Evolutionary conservation across 305 asterid species (phyloP), one percentile per base, ranked within the genome.

Genomic region (Salvia sclarea): DNA sequence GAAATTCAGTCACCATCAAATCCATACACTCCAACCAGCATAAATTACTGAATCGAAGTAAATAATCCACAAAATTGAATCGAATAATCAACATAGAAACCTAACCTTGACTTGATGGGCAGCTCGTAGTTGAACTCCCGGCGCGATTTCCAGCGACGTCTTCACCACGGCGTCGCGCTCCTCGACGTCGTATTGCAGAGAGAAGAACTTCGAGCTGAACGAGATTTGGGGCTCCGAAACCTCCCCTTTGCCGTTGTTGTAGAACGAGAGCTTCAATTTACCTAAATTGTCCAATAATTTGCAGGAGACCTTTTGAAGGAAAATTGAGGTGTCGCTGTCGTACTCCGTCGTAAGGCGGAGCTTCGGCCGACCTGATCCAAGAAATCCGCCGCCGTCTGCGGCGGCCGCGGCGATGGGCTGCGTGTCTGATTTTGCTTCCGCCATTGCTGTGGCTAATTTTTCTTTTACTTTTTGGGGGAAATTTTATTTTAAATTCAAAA

Each of bases 261-360:
- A 86, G 66, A 92, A 92, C 4, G 97, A 81, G 17, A 92, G 49
- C 82, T 81, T 92, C 66, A 90, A 48, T 74, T 92, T 92, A 1
- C 84, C 95, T 4, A 92, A 75, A 76, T 81, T 78, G 45, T 92
- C 92, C 41, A 92, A 60, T 43, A 92, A 65, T 76, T 82, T 92
- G 79, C 96, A 90, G 18, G 96, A 92, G 54, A 78, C 75, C 78
- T 84, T 88, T 80, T 92, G 83, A 68, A 82, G 72, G 84, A 92
- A 90, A 8, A 81, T 76, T 11, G 97, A 76, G 79, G 77, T 82
- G 6, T 90, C 98, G 33, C 97, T 92, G 85, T 90, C 97, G 72
- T 86, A 90, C 84, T 88, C 95, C n/a, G 96, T 61, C 3, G 97
- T 88, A 61, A 92, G 89, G 43, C 98, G 86, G 68, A 92, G 59